phyloP scores from a whole-genome alignment of 2,329 filamentous ascomycete species.

The Diaporthe sp. region DNA sequence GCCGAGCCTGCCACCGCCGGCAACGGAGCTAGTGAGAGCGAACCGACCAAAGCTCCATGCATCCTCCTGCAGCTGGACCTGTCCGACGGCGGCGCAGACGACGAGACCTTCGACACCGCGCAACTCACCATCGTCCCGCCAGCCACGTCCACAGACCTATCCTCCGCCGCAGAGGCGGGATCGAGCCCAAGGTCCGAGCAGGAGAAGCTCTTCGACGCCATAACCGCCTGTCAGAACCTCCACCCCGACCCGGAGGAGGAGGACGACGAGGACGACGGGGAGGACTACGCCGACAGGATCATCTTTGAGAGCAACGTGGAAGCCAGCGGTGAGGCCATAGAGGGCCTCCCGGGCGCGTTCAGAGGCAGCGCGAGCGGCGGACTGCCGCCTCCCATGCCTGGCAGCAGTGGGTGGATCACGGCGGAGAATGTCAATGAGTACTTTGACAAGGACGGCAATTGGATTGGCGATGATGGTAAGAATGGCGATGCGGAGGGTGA shows the following conservation, averaged over 20 bases:
- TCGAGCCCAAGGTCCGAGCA: slow-evolving; percentile 47
- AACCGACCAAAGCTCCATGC: slow-evolving; percentile 54
- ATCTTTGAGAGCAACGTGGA: slow-evolving; percentile 72
- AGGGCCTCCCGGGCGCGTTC: slow-evolving; percentile 69
- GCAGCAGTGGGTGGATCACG: slow-evolving; percentile 88
- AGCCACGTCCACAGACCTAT: slow-evolving; percentile 31
- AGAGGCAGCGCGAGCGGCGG: slow-evolving; percentile 61
- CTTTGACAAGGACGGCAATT: slow-evolving; percentile 85
- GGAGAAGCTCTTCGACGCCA: slow-evolving; percentile 73
- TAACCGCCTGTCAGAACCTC: slow-evolving; percentile 80
- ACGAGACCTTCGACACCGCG: slow-evolving; percentile 73
- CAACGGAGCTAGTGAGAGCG: slow-evolving; percentile 11
- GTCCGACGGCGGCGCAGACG: slow-evolving; percentile 69
- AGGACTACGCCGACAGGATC: slow-evolving; percentile 67
- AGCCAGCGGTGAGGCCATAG: slow-evolving; percentile 65
- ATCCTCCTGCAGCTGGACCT: slow-evolving; percentile 79
- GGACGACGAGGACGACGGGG: slow-evolving; percentile 69
- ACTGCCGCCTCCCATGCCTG: slow-evolving; percentile 76
- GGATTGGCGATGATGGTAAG: slow-evolving; percentile 64
- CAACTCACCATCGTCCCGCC: slow-evolving; percentile 76
- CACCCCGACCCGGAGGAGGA: slow-evolving; percentile 77
- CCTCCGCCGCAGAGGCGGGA: slow-evolving; percentile 41
- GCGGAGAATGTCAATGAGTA: slow-evolving; percentile 90
- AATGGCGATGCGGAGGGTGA: slow-evolving; percentile 56
- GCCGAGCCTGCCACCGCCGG: slow-evolving; percentile 44